phyloP scores from a whole-genome alignment of 768 basidiomycete species.

The Piloderma croceum region DNA sequence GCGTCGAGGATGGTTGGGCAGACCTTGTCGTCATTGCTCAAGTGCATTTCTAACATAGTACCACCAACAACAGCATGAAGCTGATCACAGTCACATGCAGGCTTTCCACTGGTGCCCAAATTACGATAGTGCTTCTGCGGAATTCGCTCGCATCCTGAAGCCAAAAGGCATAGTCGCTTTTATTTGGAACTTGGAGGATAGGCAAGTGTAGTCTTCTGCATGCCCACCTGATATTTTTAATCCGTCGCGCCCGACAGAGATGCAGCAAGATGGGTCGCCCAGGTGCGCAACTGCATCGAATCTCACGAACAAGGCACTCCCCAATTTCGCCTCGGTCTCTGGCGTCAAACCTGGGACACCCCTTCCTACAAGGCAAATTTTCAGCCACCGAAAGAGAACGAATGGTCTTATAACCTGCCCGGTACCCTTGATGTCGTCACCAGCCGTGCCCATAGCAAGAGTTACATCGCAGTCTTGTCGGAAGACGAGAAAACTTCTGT shows the following conservation, averaged over 20 bases:
- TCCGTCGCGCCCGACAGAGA: slow-evolving; percentile 32
- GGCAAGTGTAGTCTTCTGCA: slow-evolving; percentile 31
- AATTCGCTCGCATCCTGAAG: slow-evolving; percentile 78
- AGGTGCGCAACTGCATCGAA: slow-evolving; percentile 67
- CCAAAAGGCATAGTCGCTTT: slow-evolving; percentile 65
- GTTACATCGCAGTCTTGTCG: slow-evolving; percentile 67
- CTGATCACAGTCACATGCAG: too few species aligned
- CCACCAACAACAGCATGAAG: too few species aligned
- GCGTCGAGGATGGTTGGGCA: slow-evolving; percentile 62
- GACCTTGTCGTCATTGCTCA: slow-evolving; percentile 77
- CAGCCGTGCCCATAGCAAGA: slow-evolving; percentile 75
- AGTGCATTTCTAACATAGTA: slow-evolving; percentile 41
- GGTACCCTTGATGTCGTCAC: slow-evolving; percentile 52
- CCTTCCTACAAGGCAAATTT: slow-evolving; percentile 56
- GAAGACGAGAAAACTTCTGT: slow-evolving; percentile 55
- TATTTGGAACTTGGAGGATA: slow-evolving; percentile 91
- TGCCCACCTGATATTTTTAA: too few species aligned
- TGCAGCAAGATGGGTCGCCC: slow-evolving; percentile 65
- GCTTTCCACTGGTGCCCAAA: slow-evolving; percentile 95
- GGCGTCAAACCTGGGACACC: slow-evolving; percentile 67
- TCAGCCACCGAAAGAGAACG: slow-evolving; percentile 49
- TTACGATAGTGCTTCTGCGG: slow-evolving; percentile 61
- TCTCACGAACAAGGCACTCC: slow-evolving; percentile 67
- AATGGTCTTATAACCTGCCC: slow-evolving; percentile 47
- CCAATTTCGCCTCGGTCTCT: slow-evolving; percentile 73